Conservation (phyloP, 2,329 filamentous ascomycete genomes). For the Alternaria hordeiaustralica region DNA sequence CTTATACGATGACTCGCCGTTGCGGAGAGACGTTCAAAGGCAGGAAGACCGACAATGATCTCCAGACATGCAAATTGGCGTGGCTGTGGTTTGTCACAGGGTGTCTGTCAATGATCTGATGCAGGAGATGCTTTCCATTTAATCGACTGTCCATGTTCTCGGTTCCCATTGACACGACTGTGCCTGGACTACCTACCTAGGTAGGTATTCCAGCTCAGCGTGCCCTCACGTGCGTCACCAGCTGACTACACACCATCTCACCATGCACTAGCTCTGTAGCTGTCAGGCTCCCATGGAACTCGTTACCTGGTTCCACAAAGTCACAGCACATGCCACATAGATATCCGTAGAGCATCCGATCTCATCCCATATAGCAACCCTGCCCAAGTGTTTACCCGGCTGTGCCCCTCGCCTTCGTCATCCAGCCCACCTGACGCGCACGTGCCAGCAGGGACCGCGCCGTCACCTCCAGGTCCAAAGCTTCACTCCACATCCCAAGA, state of each 20-base stretch:
- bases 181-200: background rate
- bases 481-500: conserved; percentile 13
- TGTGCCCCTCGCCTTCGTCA: conserved; percentile 11
- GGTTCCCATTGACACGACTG: background rate
- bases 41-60: background rate
- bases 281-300: background rate
- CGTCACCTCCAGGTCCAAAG: conserved; percentile 19
- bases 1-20: background rate
- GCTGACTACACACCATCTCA: background rate
- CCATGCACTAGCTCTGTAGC: background rate
- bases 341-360: background rate
- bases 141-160: background rate
- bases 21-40: background rate
- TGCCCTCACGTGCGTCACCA: background rate
- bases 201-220: background rate
- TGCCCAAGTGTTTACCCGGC: background rate
- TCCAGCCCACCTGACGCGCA: conserved; percentile 17
- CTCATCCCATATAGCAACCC: background rate
- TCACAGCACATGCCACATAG: background rate
- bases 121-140: background rate
- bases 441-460: conserved; percentile 22
- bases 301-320: background rate
- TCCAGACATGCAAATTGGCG: conserved; percentile 7
- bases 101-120: background rate
- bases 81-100: conserved; percentile 9